Base-by-base conservation (phyloP, 2,329 filamentous ascomycete genomes). In the Trichophyton equinum region DNA sequence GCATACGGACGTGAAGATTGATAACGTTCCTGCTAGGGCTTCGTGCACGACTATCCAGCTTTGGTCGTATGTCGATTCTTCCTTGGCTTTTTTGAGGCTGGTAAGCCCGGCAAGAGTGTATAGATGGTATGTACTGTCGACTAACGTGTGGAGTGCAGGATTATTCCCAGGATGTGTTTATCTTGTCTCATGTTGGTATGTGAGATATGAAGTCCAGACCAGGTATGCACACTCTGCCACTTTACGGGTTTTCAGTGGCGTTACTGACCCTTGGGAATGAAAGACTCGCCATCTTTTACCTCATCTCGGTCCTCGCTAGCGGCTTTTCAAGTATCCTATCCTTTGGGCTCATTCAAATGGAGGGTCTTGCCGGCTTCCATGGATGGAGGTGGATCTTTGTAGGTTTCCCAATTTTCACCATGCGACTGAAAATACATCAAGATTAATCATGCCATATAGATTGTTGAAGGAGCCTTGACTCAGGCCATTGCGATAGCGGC, bases 121-220 rank as follows among this genome's bases (percentile, higher is more conserved):
- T 13, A 22, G 20, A 27, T 55, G 7, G 27, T 30, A 42, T 30
- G 13, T 8, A 7, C 4, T 20, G 27, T n/a, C 67, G 55, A 60
- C 38, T 18, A 7, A 30, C 27, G 15, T 33, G 33, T n/a, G 33
- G 33, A 13, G 33, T 13, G 25, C 38, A 63, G 71, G 74, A 1
- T 76, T 78, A 59, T 75, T 75, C 59, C 72, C 74, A 0, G 75
- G 74, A 30, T 77, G 76, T 49, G 74, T 79, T 20, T 78, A 77
- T 64, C 71, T 78, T 3, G 67, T 77, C 8, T 71, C 69, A 13
- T 76, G 73, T 3, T 77, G 75, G 75, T 77, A 78, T 60, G 71
- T 73, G 7, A 70, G 76, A 78, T 86, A 82, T 66, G 85, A 89
- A 72, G 78, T 89, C 18, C 85, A 86, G 58, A 86, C 85, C 70